Base-by-base conservation (phyloP, 169 alveolate genomes). In the Nephromyces sp. region DNA sequence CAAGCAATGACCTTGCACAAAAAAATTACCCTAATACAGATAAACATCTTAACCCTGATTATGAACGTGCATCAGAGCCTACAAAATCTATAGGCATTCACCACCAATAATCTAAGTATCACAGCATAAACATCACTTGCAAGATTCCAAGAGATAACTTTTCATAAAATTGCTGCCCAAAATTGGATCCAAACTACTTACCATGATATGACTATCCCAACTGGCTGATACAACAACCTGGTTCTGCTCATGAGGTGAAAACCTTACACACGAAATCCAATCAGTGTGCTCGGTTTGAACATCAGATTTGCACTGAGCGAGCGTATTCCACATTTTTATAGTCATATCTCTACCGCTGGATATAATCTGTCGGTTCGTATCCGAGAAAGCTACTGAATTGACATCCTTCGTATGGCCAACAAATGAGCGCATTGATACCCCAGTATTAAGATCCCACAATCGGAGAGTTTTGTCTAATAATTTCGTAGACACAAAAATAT, bases 301-400 rank as follows among this genome's bases (percentile, higher is more conserved):
- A 77, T 94, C 90, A 65, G 98, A 93, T 86, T 92, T 94, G 92
- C 98, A 93, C 80, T 93, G 98, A 15, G 98, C 98, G 84, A 94
- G 90, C 24, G 98, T 94, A 90, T 96, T 96, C 99, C 99, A 95
- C 77, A 94, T 87, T 79, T 89, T 94, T 76, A 96, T 92, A 77
- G 95, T 90, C 77, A 92, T 93, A 88, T 96, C 99, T 77, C 98
- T 93, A 62, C 95, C 89, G 27, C 98, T 98, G 21, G 98, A 92
- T 62, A 96, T 96, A 78, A 96, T 96, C 87, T 95, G 97, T 70
- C 99, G 92, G 89, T 95, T 95, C 82, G 95, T 98, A 15, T 98
- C 98, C 75, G 98, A 92, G 87, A 96, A 92, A 15, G 97, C 97
- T 68, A 94, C 98, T 71, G 98, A 90, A 90, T 89, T 86, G 73